A percentile compares a stretch with the other conserved stretches of the same genome.
These are phyloP conservation scores for Solanum hybrid DNA, from an alignment of 305 asterid genomes.

Conservation along the genomic window DNA sequence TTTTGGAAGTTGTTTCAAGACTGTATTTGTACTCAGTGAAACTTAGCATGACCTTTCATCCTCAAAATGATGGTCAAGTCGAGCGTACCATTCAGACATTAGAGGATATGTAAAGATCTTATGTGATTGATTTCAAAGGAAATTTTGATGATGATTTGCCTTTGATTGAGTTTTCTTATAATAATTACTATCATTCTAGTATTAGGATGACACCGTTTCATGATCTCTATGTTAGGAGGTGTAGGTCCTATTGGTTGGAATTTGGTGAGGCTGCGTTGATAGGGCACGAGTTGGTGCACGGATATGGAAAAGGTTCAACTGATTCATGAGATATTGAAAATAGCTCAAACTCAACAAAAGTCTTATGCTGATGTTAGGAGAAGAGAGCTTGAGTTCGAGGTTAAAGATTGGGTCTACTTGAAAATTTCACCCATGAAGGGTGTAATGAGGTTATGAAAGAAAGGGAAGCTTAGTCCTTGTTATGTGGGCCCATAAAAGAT, in stretches of 20 bases:
- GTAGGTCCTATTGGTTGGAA: not conserved
- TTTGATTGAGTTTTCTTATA: not conserved
- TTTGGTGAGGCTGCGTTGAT: not conserved
- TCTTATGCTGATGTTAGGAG: not conserved
- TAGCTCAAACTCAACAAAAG: not conserved
- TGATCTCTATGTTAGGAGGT: not conserved
- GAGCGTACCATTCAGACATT: not conserved
- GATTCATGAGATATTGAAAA: not conserved
- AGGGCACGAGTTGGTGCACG: not conserved
- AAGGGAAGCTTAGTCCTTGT: not conserved
- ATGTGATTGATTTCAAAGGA: not conserved
- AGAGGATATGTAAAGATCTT: not conserved
- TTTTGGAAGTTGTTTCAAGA: not conserved
- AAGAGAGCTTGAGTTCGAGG: not conserved
- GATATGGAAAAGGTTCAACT: not conserved
- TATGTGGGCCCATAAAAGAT: not conserved
- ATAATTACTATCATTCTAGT: not conserved
- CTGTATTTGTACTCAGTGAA: not conserved
- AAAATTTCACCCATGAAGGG: not conserved
- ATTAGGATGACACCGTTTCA: not conserved
- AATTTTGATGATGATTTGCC: not conserved
- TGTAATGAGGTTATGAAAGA: not conserved
- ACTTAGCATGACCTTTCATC: not conserved
- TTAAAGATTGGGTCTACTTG: not conserved
- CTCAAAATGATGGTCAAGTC: not conserved